Base-by-base conservation (phyloP, 1,139 yeast species). In the Candida dubliniensis region DNA sequence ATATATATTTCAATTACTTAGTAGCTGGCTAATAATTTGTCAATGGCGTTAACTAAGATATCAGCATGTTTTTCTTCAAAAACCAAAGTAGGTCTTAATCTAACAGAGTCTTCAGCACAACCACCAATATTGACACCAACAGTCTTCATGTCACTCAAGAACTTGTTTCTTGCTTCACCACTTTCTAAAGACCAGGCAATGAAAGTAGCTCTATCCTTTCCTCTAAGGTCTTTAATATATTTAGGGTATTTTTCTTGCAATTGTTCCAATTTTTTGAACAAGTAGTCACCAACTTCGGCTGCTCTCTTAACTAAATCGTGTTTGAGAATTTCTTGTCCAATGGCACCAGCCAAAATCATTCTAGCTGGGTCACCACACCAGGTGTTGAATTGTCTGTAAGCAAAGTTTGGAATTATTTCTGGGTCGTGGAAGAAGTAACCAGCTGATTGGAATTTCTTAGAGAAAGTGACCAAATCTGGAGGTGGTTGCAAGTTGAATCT, bases 321-420 rank as follows among this genome's bases (percentile, higher is more conserved):
- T 59, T 81, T 80, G 47, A 70, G 66, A 43, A 85, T 68, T 65
- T 85, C 90, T 50, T 75, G 67, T 61, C 81, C 81, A 55, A 86
- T 84, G 51, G 86, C 79, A 52, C 82, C 81, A 44, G 91, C 85
- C 59, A 87, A 75, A 55, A 85, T 69, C 59, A 87, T 79, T 69
- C 85, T 81, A 49, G 89, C 82, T 60, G 93, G 90, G 71, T 86
- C 95, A 56, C 95, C 95, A 66, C 91, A 84, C 95, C 95, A 86
- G 48, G 95, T 86, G 80, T 86, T 86, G 76, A 86, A 86, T 73
- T 86, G 93, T 65, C 95, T 82, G 76, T 83, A 86, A 38, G 95
- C 81, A 63, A 71, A 59, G 63, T 79, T 74, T 54, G 95, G 95
- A 51, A 84, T 74, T 52, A 87, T 67, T 52, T 80, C 84, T 34